These are phyloP conservation scores for Boletus patriciae DNA, from an alignment of 768 basidiomycete species.

Conservation along the genomic window DNA sequence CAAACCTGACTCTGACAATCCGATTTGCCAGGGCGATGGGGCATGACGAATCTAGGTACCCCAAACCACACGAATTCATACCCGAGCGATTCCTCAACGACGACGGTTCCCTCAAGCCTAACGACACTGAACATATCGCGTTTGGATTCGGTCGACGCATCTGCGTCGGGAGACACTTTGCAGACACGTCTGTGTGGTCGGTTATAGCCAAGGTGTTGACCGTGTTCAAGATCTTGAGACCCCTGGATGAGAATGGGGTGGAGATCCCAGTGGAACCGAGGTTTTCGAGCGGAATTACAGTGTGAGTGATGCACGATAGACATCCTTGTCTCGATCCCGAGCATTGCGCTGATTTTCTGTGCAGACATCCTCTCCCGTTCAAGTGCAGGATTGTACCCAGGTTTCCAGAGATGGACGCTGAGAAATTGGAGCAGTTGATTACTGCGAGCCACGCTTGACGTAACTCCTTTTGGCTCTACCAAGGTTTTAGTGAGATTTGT, in stretches of 20 bases:
- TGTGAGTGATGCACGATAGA: not conserved
- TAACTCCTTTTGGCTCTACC: no score
- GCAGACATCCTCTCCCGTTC: conserved; percentile 5
- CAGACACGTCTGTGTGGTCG: conserved; percentile 15
- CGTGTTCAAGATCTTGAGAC: not conserved
- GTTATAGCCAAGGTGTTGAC: conserved; percentile 12
- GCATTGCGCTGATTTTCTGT: not conserved
- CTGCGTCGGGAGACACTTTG: conserved; percentile 22
- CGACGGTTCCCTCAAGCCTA: conserved; percentile 14
- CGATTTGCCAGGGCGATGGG: conserved; percentile 9
- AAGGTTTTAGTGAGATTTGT: no score
- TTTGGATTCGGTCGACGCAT: conserved; percentile 29
- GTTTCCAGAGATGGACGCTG: not conserved
- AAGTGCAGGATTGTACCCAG: conserved; percentile 3
- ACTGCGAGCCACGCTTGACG: not conserved
- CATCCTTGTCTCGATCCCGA: not conserved
- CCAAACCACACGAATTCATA: conserved; percentile 35
- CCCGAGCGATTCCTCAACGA: conserved; percentile 41
- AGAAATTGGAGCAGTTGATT: not conserved
- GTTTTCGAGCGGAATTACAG: conserved; percentile 5
- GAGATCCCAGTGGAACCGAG: conserved; percentile 15
- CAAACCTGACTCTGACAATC: not conserved
- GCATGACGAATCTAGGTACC: conserved; percentile 30
- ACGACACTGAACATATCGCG: conserved; percentile 1
- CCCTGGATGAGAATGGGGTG: not conserved